Base-by-base conservation (phyloP, 345 rosid species). In the thale cress (Arabidopsis thaliana) region DNA sequence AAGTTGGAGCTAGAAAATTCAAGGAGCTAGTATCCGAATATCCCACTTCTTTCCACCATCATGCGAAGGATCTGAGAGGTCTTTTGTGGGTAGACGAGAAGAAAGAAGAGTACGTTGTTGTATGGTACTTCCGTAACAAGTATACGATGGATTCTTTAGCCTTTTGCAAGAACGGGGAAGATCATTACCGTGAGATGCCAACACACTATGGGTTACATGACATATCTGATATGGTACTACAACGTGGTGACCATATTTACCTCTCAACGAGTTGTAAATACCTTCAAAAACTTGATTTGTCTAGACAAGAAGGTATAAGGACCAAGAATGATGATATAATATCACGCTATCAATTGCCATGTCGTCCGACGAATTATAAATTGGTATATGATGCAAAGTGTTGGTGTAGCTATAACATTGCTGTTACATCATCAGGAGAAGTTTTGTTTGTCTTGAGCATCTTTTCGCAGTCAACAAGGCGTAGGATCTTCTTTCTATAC, bases 41-140 rank as follows among this genome's bases (percentile, higher is more conserved):
- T 16, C 20, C 20, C 20, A 16, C 20, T 16, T 16, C 20, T 16
- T 16, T 16, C 20, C 20, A 16, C 20, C 50, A 45, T n/a, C 22
- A n/a, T n/a, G 50, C 50, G n/a, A 8, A 45, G 5, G 16, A 14
- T 5, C 16, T 44, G 2, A 44, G n/a, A 44, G 48, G 45, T 42
- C 28, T 8, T 25, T 30, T 68, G 28, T 41, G 51, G 62, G 28
- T 67, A 25, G 62, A 67, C n/a, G 72, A 67, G 2, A 14, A 51
- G 16, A 52, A 7, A 1, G 30, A 30, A 30, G 63, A 68, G 2
- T 42, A 42, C 7, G 16, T 42, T 42, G 46, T 13, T 4, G 46
- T 13, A 16, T 57, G 24, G 62, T 33, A 7, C 8, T 36, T 59
- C 6, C 6, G 7, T 7, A n/a, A 5, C 50, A 46, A 11, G 4